Base-by-base conservation (phyloP, 1,139 yeast genomes). In the Yamadazyma dushanensis region DNA sequence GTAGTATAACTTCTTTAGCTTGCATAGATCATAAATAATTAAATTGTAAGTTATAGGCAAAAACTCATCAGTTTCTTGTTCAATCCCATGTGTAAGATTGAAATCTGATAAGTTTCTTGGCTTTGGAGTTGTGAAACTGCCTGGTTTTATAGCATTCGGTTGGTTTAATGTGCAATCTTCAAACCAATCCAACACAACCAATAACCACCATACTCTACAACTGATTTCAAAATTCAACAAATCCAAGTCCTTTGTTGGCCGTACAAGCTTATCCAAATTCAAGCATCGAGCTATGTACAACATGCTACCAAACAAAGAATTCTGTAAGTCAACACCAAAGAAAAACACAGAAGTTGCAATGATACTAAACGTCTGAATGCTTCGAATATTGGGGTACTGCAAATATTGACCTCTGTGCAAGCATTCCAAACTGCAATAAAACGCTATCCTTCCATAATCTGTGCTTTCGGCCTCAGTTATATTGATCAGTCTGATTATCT, bases 171-270 rank as follows among this genome's bases (percentile, higher is more conserved):
- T 8, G 18, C 49, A 43, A 29, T 53, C 59, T 33, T 63, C 66
- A 26, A 52, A 48, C 70, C 70, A 64, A 40, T 64, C 70, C 20
- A 53, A 41, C 10, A 49, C 51, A 6, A 61, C 52, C 17, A 62
- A 45, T 2, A 53, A 29, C 68, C 67, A 63, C 63, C 66, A 61
- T n/a, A 57, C 45, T 19, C 61, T 29, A 16, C 61, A 46, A 25
- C 58, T 53, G 11, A 58, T 34, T 29, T 59, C 63, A 19, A 51
- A 41, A 19, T 56, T 57, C 17, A 48, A 33, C 32, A 43, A 36
- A 29, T 39, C 35, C 23, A 39, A 31, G 3, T 40, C 40, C 14
- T 37, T 36, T 8, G 23, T 31, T 10, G 45, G 42, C 16, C 26
- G 19, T 2, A 32, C 32, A 2, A 44, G 30, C 26, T 47, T 44